Percentiles rank a stretch among this genome's conserved stretches.
phyloP scores from a whole-genome alignment of 148 eudicot genomes.

The Dianthus caryophyllus region DNA sequence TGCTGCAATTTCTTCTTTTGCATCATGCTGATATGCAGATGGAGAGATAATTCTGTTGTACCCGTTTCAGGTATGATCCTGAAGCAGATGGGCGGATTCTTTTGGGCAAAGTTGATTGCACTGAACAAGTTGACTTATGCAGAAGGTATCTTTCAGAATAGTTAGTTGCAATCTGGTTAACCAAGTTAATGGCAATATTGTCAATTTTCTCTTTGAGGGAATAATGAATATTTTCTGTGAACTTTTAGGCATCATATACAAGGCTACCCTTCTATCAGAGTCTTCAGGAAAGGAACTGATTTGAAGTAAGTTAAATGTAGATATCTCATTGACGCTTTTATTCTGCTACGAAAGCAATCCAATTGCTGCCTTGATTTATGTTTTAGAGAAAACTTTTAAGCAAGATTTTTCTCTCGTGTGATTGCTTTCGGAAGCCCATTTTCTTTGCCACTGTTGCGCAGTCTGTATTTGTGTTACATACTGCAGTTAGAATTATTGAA shows the following conservation, averaged over 20 bases:
- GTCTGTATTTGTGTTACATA: background rate
- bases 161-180: slow-evolving; percentile 3
- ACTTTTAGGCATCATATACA: slow-evolving; percentile 86
- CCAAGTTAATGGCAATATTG: background rate
- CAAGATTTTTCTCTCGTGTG: background rate
- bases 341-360: background rate
- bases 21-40: background rate
- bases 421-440: background rate
- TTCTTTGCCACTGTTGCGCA: background rate
- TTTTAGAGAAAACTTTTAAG: background rate
- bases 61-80: slow-evolving; percentile 66
- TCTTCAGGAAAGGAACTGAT: slow-evolving; percentile 86
- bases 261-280: slow-evolving; percentile 95
- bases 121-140: slow-evolving; percentile 74
- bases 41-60: slow-evolving; percentile 8
- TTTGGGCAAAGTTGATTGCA: slow-evolving; percentile 93
- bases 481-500: background rate
- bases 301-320: slow-evolving; percentile 41
- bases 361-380: background rate
- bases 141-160: slow-evolving; percentile 47
- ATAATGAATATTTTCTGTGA: slow-evolving; percentile 20
- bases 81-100: slow-evolving; percentile 91
- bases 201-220: slow-evolving; percentile 9
- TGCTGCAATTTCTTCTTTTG: background rate
- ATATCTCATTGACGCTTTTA: background rate